Base-by-base conservation (phyloP, 495 filamentous ascomycete genomes). In the Cryomyces antarcticus region DNA sequence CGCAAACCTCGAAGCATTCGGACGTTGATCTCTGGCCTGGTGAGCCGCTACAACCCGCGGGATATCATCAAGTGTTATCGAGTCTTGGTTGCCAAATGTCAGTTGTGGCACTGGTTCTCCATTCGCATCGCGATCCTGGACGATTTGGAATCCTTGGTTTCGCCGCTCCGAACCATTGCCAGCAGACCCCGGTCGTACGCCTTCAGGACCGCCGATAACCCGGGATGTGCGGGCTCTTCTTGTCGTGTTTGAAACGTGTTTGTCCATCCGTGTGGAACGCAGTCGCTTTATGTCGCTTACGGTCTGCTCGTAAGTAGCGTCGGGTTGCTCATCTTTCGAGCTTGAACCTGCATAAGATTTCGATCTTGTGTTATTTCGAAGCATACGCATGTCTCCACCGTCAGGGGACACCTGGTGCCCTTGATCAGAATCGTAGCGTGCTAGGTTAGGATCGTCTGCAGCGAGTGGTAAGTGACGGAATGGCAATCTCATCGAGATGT, bases 1-100 rank as follows among this genome's bases (percentile, higher is more conserved):
- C 11, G 78, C 75, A 52, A 83, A 81, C 46, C 69, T 78, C 47
- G 73, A 80, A 31, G 84, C 85, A 53, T 82, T 92, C 12, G 85
- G 78, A 42, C 85, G 73, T 56, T 93, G 87, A 55, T 93, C 87
- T 55, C 80, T 77, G 28, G 89, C 87, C 62, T 96, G 89, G 52
- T 95, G 84, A 6, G 88, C 83, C 3, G 89, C 89, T 37, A 95
- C 83, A 49, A 99, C 92, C 47, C 88, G 71, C n/a, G 89, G 88
- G 47, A 99, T 95, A 55, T 99, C 89, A 58, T 96, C 89, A 44
- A 99, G 64, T 5, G 86, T 94, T 31, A 96, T 66, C 10, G 83
- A 82, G 64, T 95, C 85, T 45, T 88, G 80, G 49, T 82, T 73
- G n/a, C 82, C 83, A 49, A 97, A 82, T 38, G 82, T 82, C 47